phyloP scores from a whole-genome alignment of 352 stramenopile genomes.

The Phytophthora pini region DNA sequence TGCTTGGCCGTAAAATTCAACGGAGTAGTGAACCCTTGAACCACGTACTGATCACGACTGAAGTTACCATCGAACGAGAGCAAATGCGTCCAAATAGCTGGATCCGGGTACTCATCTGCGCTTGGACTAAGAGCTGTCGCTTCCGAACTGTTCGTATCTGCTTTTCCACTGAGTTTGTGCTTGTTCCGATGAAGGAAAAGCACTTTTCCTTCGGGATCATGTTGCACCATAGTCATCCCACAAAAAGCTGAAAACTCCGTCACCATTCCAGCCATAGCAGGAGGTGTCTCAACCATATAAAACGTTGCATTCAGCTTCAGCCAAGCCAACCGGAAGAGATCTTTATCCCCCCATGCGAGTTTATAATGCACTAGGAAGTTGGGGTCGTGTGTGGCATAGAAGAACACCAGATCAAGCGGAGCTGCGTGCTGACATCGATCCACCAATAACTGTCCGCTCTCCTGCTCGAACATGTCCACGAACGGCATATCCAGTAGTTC shows the following conservation, averaged over 20 bases:
- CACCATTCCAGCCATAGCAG: constrained; percentile 44
- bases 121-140: neutral
- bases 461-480: constrained; percentile 74
- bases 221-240: constrained; percentile 61
- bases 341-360: constrained; percentile 63
- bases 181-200: constrained; percentile 65
- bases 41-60: constrained; percentile 43
- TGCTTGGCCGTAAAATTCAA: constrained; percentile 45
- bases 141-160: neutral
- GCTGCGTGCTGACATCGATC: constrained; percentile 37
- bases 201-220: constrained; percentile 38
- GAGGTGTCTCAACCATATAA: constrained; percentile 59
- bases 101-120: constrained; percentile 30
- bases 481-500: constrained; percentile 51
- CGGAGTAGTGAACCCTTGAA: constrained; percentile 54
- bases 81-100: constrained; percentile 66
- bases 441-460: constrained; percentile 64
- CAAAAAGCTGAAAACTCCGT: constrained; percentile 45
- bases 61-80: constrained; percentile 55
- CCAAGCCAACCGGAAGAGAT: constrained; percentile 70
- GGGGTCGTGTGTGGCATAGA: constrained; percentile 53
- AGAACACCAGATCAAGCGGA: constrained; percentile 40
- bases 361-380: constrained; percentile 45
- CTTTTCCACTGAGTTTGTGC: constrained; percentile 41
- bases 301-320: constrained; percentile 51